phyloP scores from a whole-genome alignment of 2,329 filamentous ascomycete genomes.

The Ceratocystis colombiana region DNA sequence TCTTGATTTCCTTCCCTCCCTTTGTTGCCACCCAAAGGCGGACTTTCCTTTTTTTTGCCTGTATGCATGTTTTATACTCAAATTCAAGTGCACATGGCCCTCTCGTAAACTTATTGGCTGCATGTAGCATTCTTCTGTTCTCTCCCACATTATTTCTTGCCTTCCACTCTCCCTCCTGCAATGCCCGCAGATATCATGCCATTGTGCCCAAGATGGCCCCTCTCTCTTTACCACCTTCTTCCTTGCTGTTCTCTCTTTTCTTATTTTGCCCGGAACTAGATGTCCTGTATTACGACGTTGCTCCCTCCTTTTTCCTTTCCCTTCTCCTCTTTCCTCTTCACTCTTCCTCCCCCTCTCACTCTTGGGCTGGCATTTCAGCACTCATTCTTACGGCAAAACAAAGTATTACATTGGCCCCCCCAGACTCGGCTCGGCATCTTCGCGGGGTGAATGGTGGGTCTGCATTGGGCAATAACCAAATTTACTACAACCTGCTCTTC shows the following conservation, averaged over 20 bases:
- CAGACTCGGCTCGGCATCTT: not conserved
- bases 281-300: not conserved
- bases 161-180: not conserved
- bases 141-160: not conserved
- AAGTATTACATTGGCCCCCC: not conserved
- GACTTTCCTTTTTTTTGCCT: not conserved
- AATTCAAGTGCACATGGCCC: no score
- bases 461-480: not conserved
- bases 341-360: not conserved
- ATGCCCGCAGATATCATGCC: slow-evolving; percentile 10
- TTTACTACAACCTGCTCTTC: not conserved
- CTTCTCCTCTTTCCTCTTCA: not conserved
- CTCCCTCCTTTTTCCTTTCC: not conserved
- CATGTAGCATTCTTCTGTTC: not conserved
- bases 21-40: not conserved
- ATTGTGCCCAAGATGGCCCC: slow-evolving; percentile 9
- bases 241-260: not conserved
- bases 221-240: not conserved
- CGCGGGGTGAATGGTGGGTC: not conserved
- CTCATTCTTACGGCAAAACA: not conserved
- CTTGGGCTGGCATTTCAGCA: not conserved
- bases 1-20: not conserved
- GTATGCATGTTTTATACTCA: not conserved
- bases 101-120: not conserved
- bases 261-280: not conserved